Evolutionary conservation across 2,329 filamentous ascomycete species (phyloP).

Genomic region (Sclerotinia trifoliorum): DNA sequence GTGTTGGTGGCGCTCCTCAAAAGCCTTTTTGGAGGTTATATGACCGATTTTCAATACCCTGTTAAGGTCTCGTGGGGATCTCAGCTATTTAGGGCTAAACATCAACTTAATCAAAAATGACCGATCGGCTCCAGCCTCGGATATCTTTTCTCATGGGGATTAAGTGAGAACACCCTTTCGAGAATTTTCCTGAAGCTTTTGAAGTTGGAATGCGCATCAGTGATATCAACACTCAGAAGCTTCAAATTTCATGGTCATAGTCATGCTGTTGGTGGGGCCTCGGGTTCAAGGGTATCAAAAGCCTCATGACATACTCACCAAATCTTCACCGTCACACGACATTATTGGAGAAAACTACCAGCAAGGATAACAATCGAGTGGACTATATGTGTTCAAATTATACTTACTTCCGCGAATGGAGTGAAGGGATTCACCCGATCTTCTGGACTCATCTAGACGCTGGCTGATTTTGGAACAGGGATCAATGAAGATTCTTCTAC

Average conservation of each 20-base stretch:
- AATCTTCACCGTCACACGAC: neutral
- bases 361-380: neutral
- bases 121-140: neutral
- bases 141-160: neutral
- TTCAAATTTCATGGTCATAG: neutral
- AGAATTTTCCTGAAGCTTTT: neutral
- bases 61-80: conserved; percentile 5
- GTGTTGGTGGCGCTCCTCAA: neutral
- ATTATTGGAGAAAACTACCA: neutral
- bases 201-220: neutral
- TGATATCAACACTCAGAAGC: neutral
- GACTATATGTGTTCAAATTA: neutral
- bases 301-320: neutral
- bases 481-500: neutral
- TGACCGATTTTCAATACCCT: conserved; percentile 13
- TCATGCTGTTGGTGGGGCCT: neutral
- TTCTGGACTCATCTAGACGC: conserved; percentile 9
- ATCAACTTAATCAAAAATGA: conserved; percentile 5
- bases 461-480: conserved; percentile 4
- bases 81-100: neutral
- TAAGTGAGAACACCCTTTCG: neutral
- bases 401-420: neutral
- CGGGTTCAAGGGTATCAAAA: neutral
- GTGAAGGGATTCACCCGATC: conserved; percentile 8
- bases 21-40: neutral